These are phyloP conservation scores for Phytophthora fragariae DNA, from an alignment of 352 stramenopile genomes.

Conservation along the genomic window DNA sequence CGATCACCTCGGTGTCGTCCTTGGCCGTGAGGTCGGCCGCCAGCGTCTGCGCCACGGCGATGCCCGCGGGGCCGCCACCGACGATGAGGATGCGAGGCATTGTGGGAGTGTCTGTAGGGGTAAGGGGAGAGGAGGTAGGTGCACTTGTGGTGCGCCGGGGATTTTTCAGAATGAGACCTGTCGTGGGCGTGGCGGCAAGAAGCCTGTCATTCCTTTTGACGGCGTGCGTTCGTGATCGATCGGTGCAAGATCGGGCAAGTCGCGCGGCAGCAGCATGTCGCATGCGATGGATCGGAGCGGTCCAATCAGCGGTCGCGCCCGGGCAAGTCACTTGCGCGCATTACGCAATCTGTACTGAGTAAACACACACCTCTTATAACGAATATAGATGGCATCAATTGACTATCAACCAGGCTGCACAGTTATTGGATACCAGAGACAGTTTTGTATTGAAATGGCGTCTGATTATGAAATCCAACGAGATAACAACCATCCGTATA, in stretches of 20 bases:
- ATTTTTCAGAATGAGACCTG: slow-evolving; percentile 31
- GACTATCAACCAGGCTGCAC: no score
- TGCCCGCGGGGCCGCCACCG: slow-evolving; percentile 55
- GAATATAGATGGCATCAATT: no score
- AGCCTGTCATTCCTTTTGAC: slow-evolving; percentile 1
- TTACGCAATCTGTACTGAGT: slow-evolving; percentile 28
- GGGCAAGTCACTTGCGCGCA: slow-evolving; percentile 13
- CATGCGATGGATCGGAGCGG: not conserved
- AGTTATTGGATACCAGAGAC: no score
- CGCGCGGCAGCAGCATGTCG: slow-evolving; percentile 3
- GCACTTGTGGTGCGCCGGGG: slow-evolving; percentile 15
- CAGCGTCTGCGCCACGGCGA: slow-evolving; percentile 15
- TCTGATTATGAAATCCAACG: no score
- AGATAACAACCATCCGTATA: no score
- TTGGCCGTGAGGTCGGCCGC: not conserved
- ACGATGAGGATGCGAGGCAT: slow-evolving; percentile 67
- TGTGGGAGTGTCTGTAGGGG: not conserved
- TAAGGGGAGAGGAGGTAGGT: not conserved
- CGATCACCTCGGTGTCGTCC: slow-evolving; percentile 52
- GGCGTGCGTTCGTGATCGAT: slow-evolving; percentile 9
- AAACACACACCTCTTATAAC: not conserved
- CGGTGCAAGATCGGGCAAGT: slow-evolving; percentile 31
- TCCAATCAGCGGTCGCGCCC: slow-evolving; percentile 5
- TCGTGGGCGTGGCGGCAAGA: not conserved
- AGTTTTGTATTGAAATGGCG: no score